These are phyloP conservation scores for Paramecium primaurelia DNA, from an alignment of 73 alveolate genomes.

Conservation along the genomic window DNA sequence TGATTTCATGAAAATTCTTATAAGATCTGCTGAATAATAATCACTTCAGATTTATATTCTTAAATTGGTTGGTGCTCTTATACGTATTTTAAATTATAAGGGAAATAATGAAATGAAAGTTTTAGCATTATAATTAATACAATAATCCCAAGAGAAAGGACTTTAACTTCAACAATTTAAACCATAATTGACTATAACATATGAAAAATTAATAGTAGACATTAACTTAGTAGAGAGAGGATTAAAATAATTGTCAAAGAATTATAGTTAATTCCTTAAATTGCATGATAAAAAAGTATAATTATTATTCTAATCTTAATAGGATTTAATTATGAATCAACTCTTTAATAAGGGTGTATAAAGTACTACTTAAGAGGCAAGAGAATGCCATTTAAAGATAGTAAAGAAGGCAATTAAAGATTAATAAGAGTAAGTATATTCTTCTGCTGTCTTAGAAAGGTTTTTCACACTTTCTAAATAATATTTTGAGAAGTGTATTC, in stretches of 20 bases:
- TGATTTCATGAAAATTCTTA: neutral
- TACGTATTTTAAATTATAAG: neutral
- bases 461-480: neutral
- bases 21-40: neutral
- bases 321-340: constrained; percentile 20
- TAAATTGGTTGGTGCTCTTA: constrained; percentile 12
- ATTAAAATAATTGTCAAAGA: neutral
- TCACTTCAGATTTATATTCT: neutral
- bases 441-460: constrained; percentile 39
- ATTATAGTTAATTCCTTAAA: constrained; percentile 2
- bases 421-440: neutral
- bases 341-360: neutral
- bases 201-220: neutral
- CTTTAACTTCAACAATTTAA: neutral
- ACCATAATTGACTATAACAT: neutral
- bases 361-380: neutral
- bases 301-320: neutral
- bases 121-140: neutral
- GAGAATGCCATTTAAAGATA: constrained; percentile 38
- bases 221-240: neutral
- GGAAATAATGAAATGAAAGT: neutral
- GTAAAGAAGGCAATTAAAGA: constrained; percentile 10
- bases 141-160: neutral
- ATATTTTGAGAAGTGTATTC: constrained; percentile 16
- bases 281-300: neutral